Evolutionary conservation across 345 rosid genomes (phyloP), one percentile per base, ranked within the genome.

Genomic region (Eucalyptus erythrocorys): DNA sequence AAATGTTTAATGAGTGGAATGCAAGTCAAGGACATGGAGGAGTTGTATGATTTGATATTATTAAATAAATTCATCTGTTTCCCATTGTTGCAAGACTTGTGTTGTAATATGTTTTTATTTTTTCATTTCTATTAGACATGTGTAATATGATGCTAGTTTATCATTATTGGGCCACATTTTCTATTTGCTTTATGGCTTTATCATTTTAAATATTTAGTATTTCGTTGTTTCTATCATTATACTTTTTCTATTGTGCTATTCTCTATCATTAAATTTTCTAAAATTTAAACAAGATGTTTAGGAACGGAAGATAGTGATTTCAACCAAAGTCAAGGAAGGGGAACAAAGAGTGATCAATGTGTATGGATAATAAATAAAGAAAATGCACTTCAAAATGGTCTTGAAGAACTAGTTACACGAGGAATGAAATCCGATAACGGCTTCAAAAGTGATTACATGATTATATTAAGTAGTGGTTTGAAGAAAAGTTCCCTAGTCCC

Each of bases 211-310:
- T 51, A 22, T 55, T 24, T 55, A 26, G 30, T 24, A 55, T 26
- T 55, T 0, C 3, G 5, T 7, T 21, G 26, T 51, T 26, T 51
- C 13, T 55, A 55, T 9, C 61, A 24, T 55, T 55, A 24, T 9
- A 24, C 24, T 55, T 55, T 55, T 3, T 55, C 3, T 55, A 22
- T 0, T 4, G 3, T 55, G 30, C 30, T 55, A 55, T 55, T 22
- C 30, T 55, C 30, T 4, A 55, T 24, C 61, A 4, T 55, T 55
- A 55, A 24, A 55, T 55, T 55, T 55, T 55, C 27, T 55, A 24
- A 24, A 55, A 24, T 55, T 55, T 24, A 22, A 10, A 9, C 6
- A 10, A 55, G 6, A 27, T 27, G 68, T 59, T 27, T 59, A 59
- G 68, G 34, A 59, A 59, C 0, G 68, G 32, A 59, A 59, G 34